A percentile compares a stretch with the other conserved stretches of the same genome.
phyloP scores from a whole-genome alignment of 2,329 filamentous ascomycete genomes.

The Lomentospora prolificans region DNA sequence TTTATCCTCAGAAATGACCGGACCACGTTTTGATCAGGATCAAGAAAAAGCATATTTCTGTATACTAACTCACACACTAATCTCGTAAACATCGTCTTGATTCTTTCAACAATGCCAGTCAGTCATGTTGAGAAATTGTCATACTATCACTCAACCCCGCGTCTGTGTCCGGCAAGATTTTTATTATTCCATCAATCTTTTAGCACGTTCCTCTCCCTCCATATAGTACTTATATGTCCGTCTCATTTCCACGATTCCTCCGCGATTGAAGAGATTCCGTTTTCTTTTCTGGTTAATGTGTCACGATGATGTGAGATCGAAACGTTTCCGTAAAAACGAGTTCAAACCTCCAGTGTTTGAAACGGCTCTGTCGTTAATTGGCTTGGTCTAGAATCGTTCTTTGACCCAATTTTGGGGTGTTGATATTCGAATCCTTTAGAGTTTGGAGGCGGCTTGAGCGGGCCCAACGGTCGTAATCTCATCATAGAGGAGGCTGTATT shows the following conservation, averaged over 20 bases:
- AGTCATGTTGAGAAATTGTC: background rate
- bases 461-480: slow-evolving; percentile 70
- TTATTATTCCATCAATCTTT: background rate
- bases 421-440: slow-evolving; percentile 29
- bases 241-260: background rate
- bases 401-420: background rate
- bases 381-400: background rate
- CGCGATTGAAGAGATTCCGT: background rate
- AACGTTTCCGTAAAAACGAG: background rate
- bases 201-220: background rate
- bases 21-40: too few species aligned
- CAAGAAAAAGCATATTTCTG: too few species aligned
- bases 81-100: too few species aligned
- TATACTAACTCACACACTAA: too few species aligned
- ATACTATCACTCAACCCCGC: background rate
- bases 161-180: background rate
- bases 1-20: too few species aligned
- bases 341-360: background rate
- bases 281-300: background rate
- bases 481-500: slow-evolving; percentile 65
- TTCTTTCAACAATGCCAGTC: too few species aligned
- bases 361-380: background rate
- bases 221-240: background rate
- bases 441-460: slow-evolving; percentile 51
- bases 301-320: background rate